A percentile compares a stretch with the other conserved stretches of the same genome.
Evolutionary conservation across 192 early-diverging fungal genomes (phyloP).

Genomic region (Umbelopsis sp.): DNA sequence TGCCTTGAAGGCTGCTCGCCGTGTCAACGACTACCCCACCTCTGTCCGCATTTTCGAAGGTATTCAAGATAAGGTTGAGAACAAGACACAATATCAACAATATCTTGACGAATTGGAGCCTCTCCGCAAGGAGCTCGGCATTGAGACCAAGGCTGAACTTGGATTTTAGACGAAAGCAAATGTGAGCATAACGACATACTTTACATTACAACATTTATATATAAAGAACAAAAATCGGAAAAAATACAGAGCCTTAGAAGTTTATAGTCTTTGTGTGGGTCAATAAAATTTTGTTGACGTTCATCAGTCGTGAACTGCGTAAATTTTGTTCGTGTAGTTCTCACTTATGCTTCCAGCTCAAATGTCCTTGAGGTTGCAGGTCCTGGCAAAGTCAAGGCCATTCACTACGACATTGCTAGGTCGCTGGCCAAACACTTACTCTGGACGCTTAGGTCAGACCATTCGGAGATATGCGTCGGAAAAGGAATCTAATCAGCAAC

Average conservation of each 20-base stretch:
- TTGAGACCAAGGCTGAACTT: slow-evolving; percentile 88
- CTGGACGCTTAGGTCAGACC: not conserved
- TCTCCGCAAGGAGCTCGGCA: slow-evolving; percentile 83
- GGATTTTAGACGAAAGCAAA: slow-evolving; percentile 57
- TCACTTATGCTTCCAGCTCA: slow-evolving; percentile 6
- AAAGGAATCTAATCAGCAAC: slow-evolving; percentile 1
- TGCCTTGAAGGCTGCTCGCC: slow-evolving; percentile 87
- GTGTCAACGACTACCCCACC: slow-evolving; percentile 93
- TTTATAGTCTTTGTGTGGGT: too few species aligned
- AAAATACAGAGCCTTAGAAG: not conserved
- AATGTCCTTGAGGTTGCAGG: not conserved
- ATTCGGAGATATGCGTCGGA: slow-evolving; percentile 13
- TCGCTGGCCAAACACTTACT: not conserved
- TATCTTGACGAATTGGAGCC: slow-evolving; percentile 91
- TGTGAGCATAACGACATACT: not conserved
- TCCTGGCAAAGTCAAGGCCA: not conserved
- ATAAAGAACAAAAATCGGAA: slow-evolving; percentile 7
- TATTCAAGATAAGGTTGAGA: slow-evolving; percentile 87
- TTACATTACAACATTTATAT: not conserved
- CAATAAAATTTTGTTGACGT: too few species aligned
- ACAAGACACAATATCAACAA: slow-evolving; percentile 83
- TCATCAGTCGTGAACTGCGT: too few species aligned
- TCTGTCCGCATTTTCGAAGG: slow-evolving; percentile 95
- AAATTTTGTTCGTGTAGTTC: not conserved
- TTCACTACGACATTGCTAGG: not conserved